Percentiles rank a stretch among this genome's conserved stretches.
phyloP scores from a whole-genome alignment of 73 alveolate species.

The Urostyla sp. region DNA sequence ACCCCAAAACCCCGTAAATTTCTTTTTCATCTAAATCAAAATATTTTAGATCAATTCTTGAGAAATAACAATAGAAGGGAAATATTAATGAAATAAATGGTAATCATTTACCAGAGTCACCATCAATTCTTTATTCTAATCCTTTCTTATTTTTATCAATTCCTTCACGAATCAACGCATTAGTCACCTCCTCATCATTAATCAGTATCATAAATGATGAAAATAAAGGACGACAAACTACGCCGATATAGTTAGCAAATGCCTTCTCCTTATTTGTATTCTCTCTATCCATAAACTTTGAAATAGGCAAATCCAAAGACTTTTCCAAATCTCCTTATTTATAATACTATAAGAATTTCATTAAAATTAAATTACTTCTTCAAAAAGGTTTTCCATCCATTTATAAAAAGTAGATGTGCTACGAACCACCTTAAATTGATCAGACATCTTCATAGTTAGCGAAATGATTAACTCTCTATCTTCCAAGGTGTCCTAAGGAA shows the following conservation, averaged over 20 bases:
- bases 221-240: slow-evolving; percentile 67
- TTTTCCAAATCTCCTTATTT: slow-evolving; percentile 92
- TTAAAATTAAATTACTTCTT: too few species aligned
- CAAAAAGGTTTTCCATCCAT: slow-evolving; percentile 89
- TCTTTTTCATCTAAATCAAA: too few species aligned
- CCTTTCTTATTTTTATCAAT: slow-evolving; percentile 69
- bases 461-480: slow-evolving; percentile 63
- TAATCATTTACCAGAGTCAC: slow-evolving; percentile 48
- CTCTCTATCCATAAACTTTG: slow-evolving; percentile 90
- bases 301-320: slow-evolving; percentile 78
- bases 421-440: slow-evolving; percentile 70
- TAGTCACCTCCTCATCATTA: slow-evolving; percentile 64
- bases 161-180: slow-evolving; percentile 62
- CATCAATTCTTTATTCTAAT: slow-evolving; percentile 56
- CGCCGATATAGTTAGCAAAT: slow-evolving; percentile 53
- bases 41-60: too few species aligned
- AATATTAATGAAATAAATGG: neutral
- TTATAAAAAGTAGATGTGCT: slow-evolving; percentile 61
- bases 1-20: too few species aligned
- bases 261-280: slow-evolving; percentile 83
- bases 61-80: too few species aligned
- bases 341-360: too few species aligned
- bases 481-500: slow-evolving; percentile 76
- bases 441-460: slow-evolving; percentile 64
- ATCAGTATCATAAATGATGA: slow-evolving; percentile 61